phyloP scores from a whole-genome alignment of 306 rosid genomes.

The Ochetophila trinervis region DNA sequence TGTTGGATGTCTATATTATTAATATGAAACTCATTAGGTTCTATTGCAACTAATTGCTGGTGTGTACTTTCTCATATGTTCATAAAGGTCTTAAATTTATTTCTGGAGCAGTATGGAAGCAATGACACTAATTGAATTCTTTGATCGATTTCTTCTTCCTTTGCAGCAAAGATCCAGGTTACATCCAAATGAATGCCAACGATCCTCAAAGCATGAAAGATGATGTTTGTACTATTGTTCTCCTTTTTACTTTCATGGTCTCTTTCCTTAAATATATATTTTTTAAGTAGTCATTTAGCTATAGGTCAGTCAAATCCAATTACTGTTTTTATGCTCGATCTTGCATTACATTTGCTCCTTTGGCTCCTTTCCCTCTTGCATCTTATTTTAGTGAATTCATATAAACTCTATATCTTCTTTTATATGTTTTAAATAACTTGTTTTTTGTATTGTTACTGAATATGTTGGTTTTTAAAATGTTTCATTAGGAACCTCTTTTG shows the following conservation, averaged over 20 bases:
- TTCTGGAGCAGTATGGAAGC: neutral
- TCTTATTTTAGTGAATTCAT: too few species aligned
- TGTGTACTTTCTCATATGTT: neutral
- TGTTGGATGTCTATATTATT: neutral
- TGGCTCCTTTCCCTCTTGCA: too few species aligned
- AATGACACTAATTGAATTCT: neutral
- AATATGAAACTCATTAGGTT: neutral
- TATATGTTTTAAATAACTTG: too few species aligned
- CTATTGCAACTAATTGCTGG: neutral
- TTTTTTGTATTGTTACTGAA: neutral
- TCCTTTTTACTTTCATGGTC: neutral
- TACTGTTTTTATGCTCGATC: too few species aligned
- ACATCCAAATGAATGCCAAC: constrained; percentile 56
- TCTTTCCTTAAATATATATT: neutral
- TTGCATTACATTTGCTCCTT: too few species aligned
- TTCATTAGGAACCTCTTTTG: constrained; percentile 79
- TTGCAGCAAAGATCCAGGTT: constrained; percentile 98
- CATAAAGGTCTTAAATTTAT: neutral
- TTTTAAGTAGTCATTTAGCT: neutral
- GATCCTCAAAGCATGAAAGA: constrained; percentile 75
- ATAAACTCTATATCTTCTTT: constrained; percentile 15
- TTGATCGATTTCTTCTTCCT: constrained; percentile 11
- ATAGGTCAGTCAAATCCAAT: too few species aligned
- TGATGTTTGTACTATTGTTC: constrained; percentile 53
- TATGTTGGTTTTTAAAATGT: constrained; percentile 18